These are phyloP conservation scores for Polygonum aviculare DNA, from an alignment of 148 eudicot species.

Conservation along the genomic window DNA sequence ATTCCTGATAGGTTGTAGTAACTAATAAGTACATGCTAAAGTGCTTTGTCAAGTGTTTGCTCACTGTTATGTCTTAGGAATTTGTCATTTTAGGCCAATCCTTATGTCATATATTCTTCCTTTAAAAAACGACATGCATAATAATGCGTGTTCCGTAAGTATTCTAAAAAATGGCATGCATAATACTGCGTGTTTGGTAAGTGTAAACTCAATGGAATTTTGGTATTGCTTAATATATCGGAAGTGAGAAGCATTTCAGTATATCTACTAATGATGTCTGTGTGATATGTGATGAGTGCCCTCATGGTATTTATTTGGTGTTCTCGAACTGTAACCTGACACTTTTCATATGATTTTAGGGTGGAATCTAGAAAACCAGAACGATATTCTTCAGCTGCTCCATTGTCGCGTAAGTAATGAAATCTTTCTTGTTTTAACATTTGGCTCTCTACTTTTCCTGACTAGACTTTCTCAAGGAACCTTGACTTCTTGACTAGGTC, in stretches of 20 bases:
- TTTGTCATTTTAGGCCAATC: background rate
- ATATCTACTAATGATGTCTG: background rate
- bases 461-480: background rate
- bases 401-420: constrained; percentile 82
- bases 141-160: background rate
- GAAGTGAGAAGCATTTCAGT: background rate
- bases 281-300: constrained; percentile 8
- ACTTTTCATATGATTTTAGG: constrained; percentile 75
- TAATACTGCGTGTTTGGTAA: background rate
- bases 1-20: background rate
- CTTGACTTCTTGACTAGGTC: background rate
- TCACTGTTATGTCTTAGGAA: background rate
- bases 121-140: background rate
- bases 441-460: background rate
- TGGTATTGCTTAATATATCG: background rate
- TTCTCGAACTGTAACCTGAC: constrained; percentile 50
- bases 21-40: background rate
- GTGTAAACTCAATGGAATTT: background rate
- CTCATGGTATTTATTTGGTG: constrained; percentile 30
- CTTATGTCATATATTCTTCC: background rate
- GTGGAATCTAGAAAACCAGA: constrained; percentile 98
- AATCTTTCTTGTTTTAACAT: background rate
- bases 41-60: background rate
- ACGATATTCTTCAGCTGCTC: constrained; percentile 98
- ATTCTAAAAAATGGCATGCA: background rate